These are phyloP conservation scores for Kewa caespitosa DNA, from an alignment of 179 eudicot genomes.

Conservation along the genomic window DNA sequence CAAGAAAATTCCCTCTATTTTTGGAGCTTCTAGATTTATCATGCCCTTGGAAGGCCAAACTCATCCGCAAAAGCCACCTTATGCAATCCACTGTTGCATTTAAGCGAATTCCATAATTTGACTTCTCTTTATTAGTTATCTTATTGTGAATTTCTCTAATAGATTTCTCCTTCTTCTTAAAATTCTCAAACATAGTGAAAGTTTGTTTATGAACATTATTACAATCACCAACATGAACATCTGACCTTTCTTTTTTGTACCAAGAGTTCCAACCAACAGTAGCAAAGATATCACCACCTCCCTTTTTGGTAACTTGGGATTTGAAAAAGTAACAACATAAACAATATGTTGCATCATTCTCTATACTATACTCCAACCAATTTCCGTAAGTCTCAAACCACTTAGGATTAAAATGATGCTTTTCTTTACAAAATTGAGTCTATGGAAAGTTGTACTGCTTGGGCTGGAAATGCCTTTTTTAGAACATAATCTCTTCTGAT, in stretches of 20 bases:
- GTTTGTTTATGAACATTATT: neutral
- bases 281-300: neutral
- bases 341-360: neutral
- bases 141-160: no score
- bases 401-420: neutral
- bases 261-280: slow-evolving; percentile 5
- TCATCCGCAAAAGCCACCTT: slow-evolving; percentile 1
- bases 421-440: neutral
- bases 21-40: neutral
- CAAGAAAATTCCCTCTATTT: slow-evolving; percentile 17
- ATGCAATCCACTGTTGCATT: neutral
- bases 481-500: no score
- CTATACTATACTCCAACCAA: neutral
- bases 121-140: no score
- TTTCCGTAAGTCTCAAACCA: neutral
- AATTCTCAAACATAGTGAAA: no score
- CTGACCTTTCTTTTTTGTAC: neutral
- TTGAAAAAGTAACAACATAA: neutral
- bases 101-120: neutral
- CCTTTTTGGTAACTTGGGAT: no score
- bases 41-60: slow-evolving; percentile 11
- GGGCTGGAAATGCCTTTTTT: no score
- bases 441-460: neutral
- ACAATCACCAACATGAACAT: neutral
- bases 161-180: no score